Percentiles rank a stretch among this genome's conserved stretches.
These are phyloP conservation scores for Lepiota venenata DNA, from an alignment of 768 basidiomycete species.

Conservation along the genomic window DNA sequence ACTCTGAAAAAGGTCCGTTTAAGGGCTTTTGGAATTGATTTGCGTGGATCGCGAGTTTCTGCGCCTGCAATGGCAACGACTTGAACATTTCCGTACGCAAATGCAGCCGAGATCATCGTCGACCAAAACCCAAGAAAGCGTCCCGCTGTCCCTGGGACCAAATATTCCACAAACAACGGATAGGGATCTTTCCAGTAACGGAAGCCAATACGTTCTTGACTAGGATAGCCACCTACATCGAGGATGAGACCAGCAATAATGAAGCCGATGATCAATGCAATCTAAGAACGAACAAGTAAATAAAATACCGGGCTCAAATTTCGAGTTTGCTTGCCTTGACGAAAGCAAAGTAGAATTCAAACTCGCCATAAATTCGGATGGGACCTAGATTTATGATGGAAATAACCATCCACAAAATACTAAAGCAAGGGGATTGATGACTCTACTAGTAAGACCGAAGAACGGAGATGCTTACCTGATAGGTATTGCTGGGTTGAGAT, in stretches of 20 bases:
- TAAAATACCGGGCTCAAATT: background rate
- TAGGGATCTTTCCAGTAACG: slow-evolving; percentile 41
- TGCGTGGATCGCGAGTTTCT: slow-evolving; percentile 63
- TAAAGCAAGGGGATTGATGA: slow-evolving; percentile 13
- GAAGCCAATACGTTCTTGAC: slow-evolving; percentile 39
- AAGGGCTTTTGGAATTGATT: slow-evolving; percentile 63
- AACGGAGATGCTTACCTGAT: slow-evolving; percentile 20
- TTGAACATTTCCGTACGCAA: slow-evolving; percentile 67
- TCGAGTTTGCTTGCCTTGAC: slow-evolving; percentile 18
- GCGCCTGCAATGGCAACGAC: slow-evolving; percentile 36
- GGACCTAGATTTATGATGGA: slow-evolving; percentile 34
- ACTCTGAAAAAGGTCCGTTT: slow-evolving; percentile 46
- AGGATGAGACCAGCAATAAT: slow-evolving; percentile 32
- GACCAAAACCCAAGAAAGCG: slow-evolving; percentile 48
- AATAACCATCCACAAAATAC: slow-evolving; percentile 28
- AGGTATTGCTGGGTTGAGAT: slow-evolving; percentile 19
- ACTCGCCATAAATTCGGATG: slow-evolving; percentile 47
- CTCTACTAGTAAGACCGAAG: background rate
- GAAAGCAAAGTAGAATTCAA: slow-evolving; percentile 54
- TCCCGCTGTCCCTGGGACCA: slow-evolving; percentile 33
- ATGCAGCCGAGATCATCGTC: slow-evolving; percentile 41
- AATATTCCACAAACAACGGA: slow-evolving; percentile 24
- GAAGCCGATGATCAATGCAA: slow-evolving; percentile 36
- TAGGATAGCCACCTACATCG: slow-evolving; percentile 48
- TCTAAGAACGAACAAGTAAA: slow-evolving; percentile 34